These are phyloP conservation scores for Periconia sp. DNA, from an alignment of 2,329 filamentous ascomycete genomes.

Conservation along the genomic window DNA sequence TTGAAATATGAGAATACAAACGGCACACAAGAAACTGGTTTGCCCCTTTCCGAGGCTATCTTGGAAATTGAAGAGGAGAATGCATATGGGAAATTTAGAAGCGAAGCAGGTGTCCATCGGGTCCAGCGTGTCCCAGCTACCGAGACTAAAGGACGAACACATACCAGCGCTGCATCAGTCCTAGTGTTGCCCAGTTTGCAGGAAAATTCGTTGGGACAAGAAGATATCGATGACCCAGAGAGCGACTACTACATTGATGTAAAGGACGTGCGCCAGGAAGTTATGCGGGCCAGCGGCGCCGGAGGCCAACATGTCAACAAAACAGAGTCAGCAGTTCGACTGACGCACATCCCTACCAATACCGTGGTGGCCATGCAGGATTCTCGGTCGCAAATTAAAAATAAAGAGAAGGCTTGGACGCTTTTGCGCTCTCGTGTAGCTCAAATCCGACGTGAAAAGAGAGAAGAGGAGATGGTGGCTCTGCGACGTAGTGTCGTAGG, in stretches of 20 bases:
- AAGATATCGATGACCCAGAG: slow-evolving; percentile 76
- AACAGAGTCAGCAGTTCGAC: slow-evolving; percentile 90
- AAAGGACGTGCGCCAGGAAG: slow-evolving; percentile 78
- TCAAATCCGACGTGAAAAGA: slow-evolving; percentile 74
- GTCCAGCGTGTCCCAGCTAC: slow-evolving; percentile 93
- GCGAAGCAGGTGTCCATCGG: slow-evolving; percentile 91
- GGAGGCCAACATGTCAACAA: slow-evolving; percentile 99
- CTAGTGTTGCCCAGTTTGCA: slow-evolving; percentile 88
- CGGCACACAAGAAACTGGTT: slow-evolving; percentile 61
- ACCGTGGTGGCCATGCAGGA: slow-evolving; percentile 92
- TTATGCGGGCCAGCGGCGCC: slow-evolving; percentile 88
- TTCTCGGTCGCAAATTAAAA: slow-evolving; percentile 83
- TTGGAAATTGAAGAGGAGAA: slow-evolving; percentile 77
- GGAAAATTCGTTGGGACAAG: slow-evolving; percentile 50
- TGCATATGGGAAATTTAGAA: slow-evolving; percentile 78
- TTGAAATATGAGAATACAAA: slow-evolving; percentile 81
- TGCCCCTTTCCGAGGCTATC: slow-evolving; percentile 81
- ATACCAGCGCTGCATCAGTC: slow-evolving; percentile 90
- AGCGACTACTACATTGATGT: slow-evolving; percentile 91
- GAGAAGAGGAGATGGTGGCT: slow-evolving; percentile 76
- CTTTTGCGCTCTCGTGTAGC: slow-evolving; percentile 81
- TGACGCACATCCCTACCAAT: slow-evolving; percentile 87
- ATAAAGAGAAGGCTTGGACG: slow-evolving; percentile 84
- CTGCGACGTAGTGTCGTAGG: slow-evolving; percentile 79
- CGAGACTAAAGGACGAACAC: slow-evolving; percentile 85